Evolutionary conservation across 352 stramenopile genomes (phyloP), one percentile per base, ranked within the genome.

Genomic region (Globisporangium spiculum): DNA sequence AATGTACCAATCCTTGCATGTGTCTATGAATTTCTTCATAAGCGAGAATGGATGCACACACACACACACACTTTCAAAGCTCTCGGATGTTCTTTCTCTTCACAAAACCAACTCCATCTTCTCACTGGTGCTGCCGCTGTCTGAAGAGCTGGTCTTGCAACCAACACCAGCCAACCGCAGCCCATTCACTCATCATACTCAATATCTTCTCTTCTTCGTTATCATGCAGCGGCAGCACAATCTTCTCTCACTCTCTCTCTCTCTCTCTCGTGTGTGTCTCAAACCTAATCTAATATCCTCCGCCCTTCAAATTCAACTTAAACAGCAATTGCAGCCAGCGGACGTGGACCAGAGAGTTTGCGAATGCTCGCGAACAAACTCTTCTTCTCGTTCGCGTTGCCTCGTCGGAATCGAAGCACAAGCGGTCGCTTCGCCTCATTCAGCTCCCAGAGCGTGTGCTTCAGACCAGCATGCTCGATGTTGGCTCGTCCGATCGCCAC

Each of bases 371-470:
- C 78, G 54, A 94, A 94, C 34, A 94, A 66, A 78, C 84, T 94
- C 66, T 74, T 87, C 68, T 90, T 93, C 67, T 89, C 81, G 34
- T 80, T 92, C 46, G 78, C 80, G 53, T 91, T 92, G 20, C 87
- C 84, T 66, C 84, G 84, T 62, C 88, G 86, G 68, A 96, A 96
- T 4, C 86, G 86, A 27, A 96, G 73, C 46, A 90, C 80, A 54
- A 94, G 80, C 16, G 88, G 88, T 0, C 86, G 81, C 26, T 82
- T 76, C 10, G 85, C 79, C 56, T 92, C 88, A 52, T 93, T 93
- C 44, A 96, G 67, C 57, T 86, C 86, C 88, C 88, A 96, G 24
- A 96, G 56, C 34, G 88, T 94, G 68, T 94, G 88, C 73, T 93
- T 92, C 3, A 96, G 74, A 16, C 88, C 88, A 34, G 88, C 87